Evolutionary conservation across 2,329 filamentous ascomycete genomes (phyloP), one percentile per base, ranked within the genome.

Genomic region (Beauveria medogensis): DNA sequence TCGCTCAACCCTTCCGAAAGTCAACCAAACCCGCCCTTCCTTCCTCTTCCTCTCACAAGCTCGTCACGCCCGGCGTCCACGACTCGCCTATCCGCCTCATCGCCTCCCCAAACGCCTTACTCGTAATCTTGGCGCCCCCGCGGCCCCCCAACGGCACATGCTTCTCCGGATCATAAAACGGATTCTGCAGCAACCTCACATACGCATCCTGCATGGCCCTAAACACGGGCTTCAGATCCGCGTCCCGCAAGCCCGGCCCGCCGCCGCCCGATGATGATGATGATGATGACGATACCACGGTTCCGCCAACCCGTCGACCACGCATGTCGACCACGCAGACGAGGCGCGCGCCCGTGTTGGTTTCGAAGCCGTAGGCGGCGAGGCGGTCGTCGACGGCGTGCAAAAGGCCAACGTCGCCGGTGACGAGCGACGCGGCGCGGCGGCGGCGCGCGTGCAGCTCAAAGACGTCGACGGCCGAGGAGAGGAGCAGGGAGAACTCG

Each of bases 281-380:
- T 7, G 41, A n/a, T 50, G 57, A 59, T 20, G 55, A 59, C n/a
- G 55, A 65, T 73, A 46, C 69, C 64, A 24, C 66, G 54, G 59
- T 57, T 10, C 68, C 70, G 55, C 74, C 76, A 58, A 79, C 75
- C 55, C 82, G 77, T 24, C 88, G 80, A 1, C 92, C 92, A 66
- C 92, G 86, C 83, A 96, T 91, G 75, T 99, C 93, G 34, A 97
- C 88, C 3, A 97, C 85, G 64, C 92, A 88, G 40, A 97, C 86
- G 70, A 99, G 87, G 72, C 93, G 92, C 65, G 96, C 86, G 46
- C 92, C 92, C 28, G 94, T 97, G 75, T 96, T 97, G 61, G 94
- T 97, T 74, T 97, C 84, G 85, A 91, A 97, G 69, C 94, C 94
- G 77, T 97, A 99, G 66, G 92, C 89, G 41, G 92, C 92, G 52